Conservation (phyloP, 805 yeast species). For the Kazachstania bromeliacearum region DNA sequence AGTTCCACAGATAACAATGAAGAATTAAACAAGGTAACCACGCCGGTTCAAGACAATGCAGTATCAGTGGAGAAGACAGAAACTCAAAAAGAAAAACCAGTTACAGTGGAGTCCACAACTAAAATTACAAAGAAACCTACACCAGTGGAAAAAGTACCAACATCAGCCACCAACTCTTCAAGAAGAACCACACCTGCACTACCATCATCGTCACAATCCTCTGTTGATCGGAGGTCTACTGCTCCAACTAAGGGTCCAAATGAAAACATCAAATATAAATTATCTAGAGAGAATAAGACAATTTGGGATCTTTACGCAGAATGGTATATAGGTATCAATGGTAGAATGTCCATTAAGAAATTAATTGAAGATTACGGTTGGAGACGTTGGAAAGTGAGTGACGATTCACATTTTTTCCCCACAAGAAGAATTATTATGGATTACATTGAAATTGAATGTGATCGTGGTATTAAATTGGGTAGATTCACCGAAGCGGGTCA, state of each 20-base stretch:
- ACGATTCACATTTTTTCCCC: constrained; percentile 33
- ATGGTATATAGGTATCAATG: constrained; percentile 31
- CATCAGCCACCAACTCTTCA: no score
- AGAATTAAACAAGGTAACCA: background rate
- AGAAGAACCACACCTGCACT: no score
- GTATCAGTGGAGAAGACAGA: no score
- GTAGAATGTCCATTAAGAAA: constrained; percentile 24
- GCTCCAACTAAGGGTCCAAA: constrained; percentile 15
- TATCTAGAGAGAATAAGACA: constrained; percentile 31
- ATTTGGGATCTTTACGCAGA: constrained; percentile 32
- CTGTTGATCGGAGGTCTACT: background rate
- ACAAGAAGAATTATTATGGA: constrained; percentile 32
- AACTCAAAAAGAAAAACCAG: no score
- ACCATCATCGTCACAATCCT: no score
- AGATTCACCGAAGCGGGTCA: constrained; percentile 23
- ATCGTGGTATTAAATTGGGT: constrained; percentile 26
- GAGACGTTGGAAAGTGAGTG: constrained; percentile 32
- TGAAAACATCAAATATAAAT: constrained; percentile 27
- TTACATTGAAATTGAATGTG: constrained; percentile 30
- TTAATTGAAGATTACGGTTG: constrained; percentile 29
- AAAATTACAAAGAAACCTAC: no score
- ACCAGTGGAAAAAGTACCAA: no score
- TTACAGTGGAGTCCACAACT: no score
- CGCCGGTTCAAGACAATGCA: background rate
- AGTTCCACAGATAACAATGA: background rate